Conservation (phyloP, 306 rosid species). For the Corylus heterophylla region DNA sequence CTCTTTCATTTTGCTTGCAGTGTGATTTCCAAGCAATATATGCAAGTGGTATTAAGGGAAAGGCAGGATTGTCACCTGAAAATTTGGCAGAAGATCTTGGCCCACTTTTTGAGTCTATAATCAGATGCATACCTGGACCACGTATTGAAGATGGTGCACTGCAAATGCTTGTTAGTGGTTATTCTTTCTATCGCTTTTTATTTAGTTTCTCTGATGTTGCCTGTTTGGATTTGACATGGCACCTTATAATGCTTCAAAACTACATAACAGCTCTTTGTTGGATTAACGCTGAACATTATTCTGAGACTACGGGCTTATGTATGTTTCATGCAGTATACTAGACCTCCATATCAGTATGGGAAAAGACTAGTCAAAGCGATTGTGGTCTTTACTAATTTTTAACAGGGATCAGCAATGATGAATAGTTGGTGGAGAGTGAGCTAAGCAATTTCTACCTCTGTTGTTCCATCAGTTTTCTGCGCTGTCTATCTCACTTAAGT, state of each 20-base stretch:
- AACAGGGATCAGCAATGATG: not conserved
- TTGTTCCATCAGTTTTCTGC: not conserved
- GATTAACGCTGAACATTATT: not conserved
- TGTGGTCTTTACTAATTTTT: not conserved
- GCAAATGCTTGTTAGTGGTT: slow-evolving; percentile 90
- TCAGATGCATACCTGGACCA: slow-evolving; percentile 99
- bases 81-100: slow-evolving; percentile 93
- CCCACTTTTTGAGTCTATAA: slow-evolving; percentile 89
- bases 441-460: slow-evolving; percentile 2
- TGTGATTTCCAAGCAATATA: slow-evolving; percentile 97
- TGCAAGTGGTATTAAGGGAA: slow-evolving; percentile 97
- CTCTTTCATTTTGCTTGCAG: slow-evolving; percentile 40
- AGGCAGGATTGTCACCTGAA: slow-evolving; percentile 90
- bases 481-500: not conserved
- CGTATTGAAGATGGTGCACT: slow-evolving; percentile 90
- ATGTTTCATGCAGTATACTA: not conserved
- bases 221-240: not conserved
- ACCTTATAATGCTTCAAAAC: slow-evolving; percentile 2
- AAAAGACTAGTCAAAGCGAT: not conserved
- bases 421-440: slow-evolving; percentile 1
- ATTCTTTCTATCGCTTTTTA: slow-evolving; percentile 20
- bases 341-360: not conserved
- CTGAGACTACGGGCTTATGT: not conserved
- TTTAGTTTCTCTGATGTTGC: slow-evolving; percentile 1
- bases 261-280: not conserved